A percentile compares a stretch with the other conserved stretches of the same genome.
phyloP scores from a whole-genome alignment of 2,329 filamentous ascomycete genomes.

The Parascedosporium putredinis region DNA sequence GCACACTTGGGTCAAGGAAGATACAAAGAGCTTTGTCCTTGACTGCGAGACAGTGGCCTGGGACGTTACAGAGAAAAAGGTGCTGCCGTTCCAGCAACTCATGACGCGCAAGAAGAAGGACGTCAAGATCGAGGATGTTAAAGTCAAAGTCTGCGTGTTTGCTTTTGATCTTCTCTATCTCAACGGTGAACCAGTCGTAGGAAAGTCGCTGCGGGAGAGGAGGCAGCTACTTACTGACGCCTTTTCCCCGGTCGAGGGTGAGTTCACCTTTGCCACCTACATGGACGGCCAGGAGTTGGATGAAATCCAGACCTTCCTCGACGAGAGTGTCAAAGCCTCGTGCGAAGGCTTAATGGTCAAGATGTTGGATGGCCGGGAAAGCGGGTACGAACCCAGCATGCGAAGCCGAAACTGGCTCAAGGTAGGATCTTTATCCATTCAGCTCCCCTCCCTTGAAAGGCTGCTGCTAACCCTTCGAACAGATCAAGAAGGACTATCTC shows the following conservation, averaged over 20 bases:
- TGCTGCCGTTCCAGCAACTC: slow-evolving; percentile 91
- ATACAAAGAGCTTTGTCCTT: slow-evolving; percentile 91
- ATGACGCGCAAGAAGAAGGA: slow-evolving; percentile 98
- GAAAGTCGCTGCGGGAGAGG: slow-evolving; percentile 75
- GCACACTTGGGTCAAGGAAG: slow-evolving; percentile 77
- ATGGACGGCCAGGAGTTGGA: slow-evolving; percentile 85
- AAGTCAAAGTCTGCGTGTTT: slow-evolving; percentile 94
- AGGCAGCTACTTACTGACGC: slow-evolving; percentile 63
- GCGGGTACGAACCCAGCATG: slow-evolving; percentile 91
- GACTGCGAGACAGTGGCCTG: slow-evolving; percentile 97
- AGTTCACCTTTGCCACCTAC: slow-evolving; percentile 81
- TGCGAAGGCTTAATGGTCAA: slow-evolving; percentile 99
- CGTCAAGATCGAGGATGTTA: slow-evolving; percentile 89
- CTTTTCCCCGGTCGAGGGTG: slow-evolving; percentile 72
- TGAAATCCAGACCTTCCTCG: slow-evolving; percentile 83
- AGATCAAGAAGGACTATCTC: slow-evolving; percentile 98
- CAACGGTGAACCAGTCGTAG: slow-evolving; percentile 82
- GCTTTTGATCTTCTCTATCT: slow-evolving; percentile 92
- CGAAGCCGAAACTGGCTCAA: slow-evolving; percentile 98
- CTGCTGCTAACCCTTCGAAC: background rate
- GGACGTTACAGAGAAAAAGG: slow-evolving; percentile 91
- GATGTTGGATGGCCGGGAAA: slow-evolving; percentile 90
- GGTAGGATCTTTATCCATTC: too few species aligned
- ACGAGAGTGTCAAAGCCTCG: slow-evolving; percentile 89
- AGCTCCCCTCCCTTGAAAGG: slow-evolving; percentile 10